Evolutionary conservation across 2,329 filamentous ascomycete species (phyloP), one percentile per base, ranked within the genome.

Genomic region (Sphaerulina populicola): DNA sequence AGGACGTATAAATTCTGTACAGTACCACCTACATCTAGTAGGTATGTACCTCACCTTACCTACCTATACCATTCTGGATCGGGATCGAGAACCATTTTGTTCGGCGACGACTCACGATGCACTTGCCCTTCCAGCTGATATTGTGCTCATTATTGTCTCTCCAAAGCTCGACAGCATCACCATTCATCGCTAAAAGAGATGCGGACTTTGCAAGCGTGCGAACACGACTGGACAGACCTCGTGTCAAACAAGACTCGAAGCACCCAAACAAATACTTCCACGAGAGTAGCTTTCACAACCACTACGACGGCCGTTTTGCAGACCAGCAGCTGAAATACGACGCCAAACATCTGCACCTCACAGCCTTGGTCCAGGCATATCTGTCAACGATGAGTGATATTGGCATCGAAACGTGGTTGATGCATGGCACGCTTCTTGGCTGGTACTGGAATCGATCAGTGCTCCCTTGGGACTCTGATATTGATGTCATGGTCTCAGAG

Each of bases 361-460:
- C 71, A 15, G 68, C 72, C 2, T 67, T 82, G 33, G 70, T 81
- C 53, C 74, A 74, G 57, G 75, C 77, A 1, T 82, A 81, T 58
- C 69, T 80, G 2, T 66, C 69, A 1, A 77, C 76, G 5, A 81
- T 81, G 78, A 66, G 72, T 38, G 71, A 75, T 45, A 72, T 81
- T 30, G 74, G 77, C 11, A 74, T 74, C 18, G 75, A 80, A 57
- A 82, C 79, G 7, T 82, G 79, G 79, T 75, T 82, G 51, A 81
- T 81, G 76, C 79, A 82, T 57, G 79, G 79, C 10, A 77, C 75
- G 5, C 66, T 82, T 37, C 67, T 82, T 12, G 77, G 78, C 33
- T 82, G 79, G 79, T 82, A 76, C 74, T 82, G 79, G 79, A 81
- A 80, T 57, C 71, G 74, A 47, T 73, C 74, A 61, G 75, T 80